phyloP scores from a whole-genome alignment of 2,329 filamentous ascomycete genomes.

The Aspergillus novoparasiticus region DNA sequence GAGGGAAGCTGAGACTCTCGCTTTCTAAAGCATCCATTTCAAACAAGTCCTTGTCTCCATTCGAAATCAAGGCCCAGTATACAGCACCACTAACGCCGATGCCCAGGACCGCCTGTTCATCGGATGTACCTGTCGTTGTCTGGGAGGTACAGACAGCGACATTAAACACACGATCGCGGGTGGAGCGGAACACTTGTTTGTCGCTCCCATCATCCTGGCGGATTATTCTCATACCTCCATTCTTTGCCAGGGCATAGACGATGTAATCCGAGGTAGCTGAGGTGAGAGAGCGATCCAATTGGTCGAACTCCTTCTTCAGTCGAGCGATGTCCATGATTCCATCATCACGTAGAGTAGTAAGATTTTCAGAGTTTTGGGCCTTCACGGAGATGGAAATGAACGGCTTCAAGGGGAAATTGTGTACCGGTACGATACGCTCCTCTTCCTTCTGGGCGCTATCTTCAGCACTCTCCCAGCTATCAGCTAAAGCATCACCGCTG shows the following conservation, averaged over 20 bases:
- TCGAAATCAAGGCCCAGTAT: slow-evolving; percentile 87
- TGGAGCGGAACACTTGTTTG: slow-evolving; percentile 87
- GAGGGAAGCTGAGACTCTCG: slow-evolving; percentile 85
- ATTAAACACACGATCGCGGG: slow-evolving; percentile 92
- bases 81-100: slow-evolving; percentile 94
- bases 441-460: slow-evolving; percentile 67
- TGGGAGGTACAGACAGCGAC: slow-evolving; percentile 77
- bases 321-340: slow-evolving; percentile 89
- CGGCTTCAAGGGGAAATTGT: slow-evolving; percentile 95
- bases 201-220: slow-evolving; percentile 91
- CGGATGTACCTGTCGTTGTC: slow-evolving; percentile 53
- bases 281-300: slow-evolving; percentile 90
- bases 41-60: slow-evolving; percentile 76
- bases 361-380: slow-evolving; percentile 38
- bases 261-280: slow-evolving; percentile 90
- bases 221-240: slow-evolving; percentile 89
- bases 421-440: slow-evolving; percentile 71
- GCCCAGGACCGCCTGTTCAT: slow-evolving; percentile 81
- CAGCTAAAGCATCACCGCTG: slow-evolving; percentile 63
- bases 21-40: slow-evolving; percentile 78
- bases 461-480: slow-evolving; percentile 89
- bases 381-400: slow-evolving; percentile 85
- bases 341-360: slow-evolving; percentile 71
- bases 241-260: slow-evolving; percentile 90
- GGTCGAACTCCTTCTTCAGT: slow-evolving; percentile 96